Percentiles rank a stretch among this genome's conserved stretches.
phyloP scores from a whole-genome alignment of 306 rosid genomes.

The Delonix regia region DNA sequence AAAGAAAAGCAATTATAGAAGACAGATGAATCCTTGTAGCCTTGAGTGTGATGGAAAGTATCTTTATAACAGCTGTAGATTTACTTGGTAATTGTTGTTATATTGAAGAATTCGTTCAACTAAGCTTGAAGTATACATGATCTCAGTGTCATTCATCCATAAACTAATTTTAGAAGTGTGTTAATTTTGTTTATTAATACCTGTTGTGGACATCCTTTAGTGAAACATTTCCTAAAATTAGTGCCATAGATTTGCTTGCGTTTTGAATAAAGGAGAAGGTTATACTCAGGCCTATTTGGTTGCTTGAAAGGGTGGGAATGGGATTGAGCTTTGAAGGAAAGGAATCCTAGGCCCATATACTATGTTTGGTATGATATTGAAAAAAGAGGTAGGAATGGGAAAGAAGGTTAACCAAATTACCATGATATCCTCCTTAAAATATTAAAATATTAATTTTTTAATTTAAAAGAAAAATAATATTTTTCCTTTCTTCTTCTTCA shows the following conservation, averaged over 20 bases:
- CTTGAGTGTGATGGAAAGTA: conserved; percentile 20
- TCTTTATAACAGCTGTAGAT: not conserved
- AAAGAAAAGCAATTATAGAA: conserved; percentile 10
- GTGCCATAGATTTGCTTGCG: not conserved
- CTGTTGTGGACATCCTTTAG: not conserved
- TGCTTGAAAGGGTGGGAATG: too few species aligned
- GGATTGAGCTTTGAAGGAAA: too few species aligned
- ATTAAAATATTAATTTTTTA: too few species aligned
- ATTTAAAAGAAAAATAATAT: too few species aligned
- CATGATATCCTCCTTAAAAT: too few species aligned
- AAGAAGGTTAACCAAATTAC: too few species aligned
- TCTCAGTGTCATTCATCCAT: not conserved
- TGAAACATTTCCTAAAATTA: not conserved
- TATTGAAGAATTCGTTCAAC: not conserved
- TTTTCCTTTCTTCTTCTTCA: too few species aligned
- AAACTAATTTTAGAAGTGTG: not conserved
- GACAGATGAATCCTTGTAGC: conserved; percentile 24
- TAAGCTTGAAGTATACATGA: not conserved
- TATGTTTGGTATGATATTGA: too few species aligned
- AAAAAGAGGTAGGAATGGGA: too few species aligned
- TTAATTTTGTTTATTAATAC: not conserved
- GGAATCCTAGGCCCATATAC: too few species aligned
- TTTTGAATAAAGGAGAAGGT: not conserved
- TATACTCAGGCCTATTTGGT: too few species aligned
- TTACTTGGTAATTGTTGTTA: not conserved